Base-by-base conservation (phyloP, 192 early-diverging fungal species). In the Umbelopsis isabellina region DNA sequence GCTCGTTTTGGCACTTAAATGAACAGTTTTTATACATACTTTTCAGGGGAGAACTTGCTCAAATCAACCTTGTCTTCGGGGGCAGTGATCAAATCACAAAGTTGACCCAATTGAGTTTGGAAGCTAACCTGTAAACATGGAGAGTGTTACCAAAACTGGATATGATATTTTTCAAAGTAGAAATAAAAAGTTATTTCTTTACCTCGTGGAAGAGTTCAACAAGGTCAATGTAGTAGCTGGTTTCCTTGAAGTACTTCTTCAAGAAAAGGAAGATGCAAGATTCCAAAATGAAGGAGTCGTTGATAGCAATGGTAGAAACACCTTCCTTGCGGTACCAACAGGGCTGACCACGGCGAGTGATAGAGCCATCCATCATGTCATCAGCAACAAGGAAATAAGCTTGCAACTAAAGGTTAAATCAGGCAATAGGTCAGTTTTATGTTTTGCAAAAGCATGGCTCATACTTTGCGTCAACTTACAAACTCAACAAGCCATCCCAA, bases 331-430 rank as follows among this genome's bases (percentile, higher is more conserved):
- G 88, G 88, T 97, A 99, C 97, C 97, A 99, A 79, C 96, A 96
- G 49, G 95, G 95, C 78, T 97, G 93, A 16, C 97, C 96, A 75
- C 97, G 93, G 61, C 97, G 93, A 15, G 97, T 99, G 68, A 92
- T 90, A 72, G 94, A 96, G 45, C 83, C 83, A 80, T 99, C 97
- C 97, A 98, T 99, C 78, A 99, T 97, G 79, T 99, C 97, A 84
- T 99, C 97, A 21, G 96, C 86, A 13, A 99, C 94, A 66, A 99
- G 88, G 89, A 99, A 98, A 81, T 95, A 97, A 16, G 95, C 96
- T 90, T 99, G 97, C 49, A 99, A 88, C 95, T 94, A 81, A 20
- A 61, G 58, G 25, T 25, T 10, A 53, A 66, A 51, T 72, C 52
- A 41, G 37, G 55, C 13, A 13, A 67, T 12, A 46, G 23, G 41